Percentiles rank a stretch among this genome's conserved stretches.
Evolutionary conservation across 306 rosid species (phyloP).

Genomic region (Quercus mongolica): DNA sequence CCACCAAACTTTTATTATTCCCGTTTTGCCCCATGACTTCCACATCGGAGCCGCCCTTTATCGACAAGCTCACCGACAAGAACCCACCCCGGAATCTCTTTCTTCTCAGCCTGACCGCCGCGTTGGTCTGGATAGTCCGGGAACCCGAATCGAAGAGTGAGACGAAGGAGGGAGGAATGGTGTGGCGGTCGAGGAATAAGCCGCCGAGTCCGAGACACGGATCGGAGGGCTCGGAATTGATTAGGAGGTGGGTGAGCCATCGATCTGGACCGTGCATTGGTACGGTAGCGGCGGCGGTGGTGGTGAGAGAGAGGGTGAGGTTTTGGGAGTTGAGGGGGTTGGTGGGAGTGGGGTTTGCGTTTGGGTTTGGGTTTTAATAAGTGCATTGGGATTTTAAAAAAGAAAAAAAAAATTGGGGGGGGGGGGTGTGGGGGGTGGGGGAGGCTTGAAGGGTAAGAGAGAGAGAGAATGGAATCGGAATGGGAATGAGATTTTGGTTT

Average conservation of each 20-base stretch:
- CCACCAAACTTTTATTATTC: constrained; percentile 24
- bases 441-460: constrained; percentile 16
- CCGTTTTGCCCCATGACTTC: constrained; percentile 40
- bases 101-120: constrained; percentile 19
- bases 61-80: constrained; percentile 71
- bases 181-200: constrained; percentile 55
- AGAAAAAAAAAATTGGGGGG: neutral
- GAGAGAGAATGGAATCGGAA: constrained; percentile 31
- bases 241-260: constrained; percentile 22
- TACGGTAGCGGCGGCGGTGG: neutral
- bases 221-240: constrained; percentile 38
- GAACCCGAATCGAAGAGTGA: constrained; percentile 24
- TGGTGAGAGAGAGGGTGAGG: neutral
- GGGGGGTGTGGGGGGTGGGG: neutral
- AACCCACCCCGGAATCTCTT: constrained; percentile 30
- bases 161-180: constrained; percentile 48
- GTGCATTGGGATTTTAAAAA: neutral
- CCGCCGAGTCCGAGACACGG: constrained; percentile 69
- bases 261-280: constrained; percentile 32
- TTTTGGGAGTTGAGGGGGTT: constrained; percentile 7
- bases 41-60: constrained; percentile 39
- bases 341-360: neutral
- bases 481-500: constrained; percentile 25
- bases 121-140: constrained; percentile 8
- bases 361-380: neutral